Evolutionary conservation across 2,329 filamentous ascomycete genomes (phyloP), one percentile per base, ranked within the genome.

Genomic region (Colletotrichum sp.): DNA sequence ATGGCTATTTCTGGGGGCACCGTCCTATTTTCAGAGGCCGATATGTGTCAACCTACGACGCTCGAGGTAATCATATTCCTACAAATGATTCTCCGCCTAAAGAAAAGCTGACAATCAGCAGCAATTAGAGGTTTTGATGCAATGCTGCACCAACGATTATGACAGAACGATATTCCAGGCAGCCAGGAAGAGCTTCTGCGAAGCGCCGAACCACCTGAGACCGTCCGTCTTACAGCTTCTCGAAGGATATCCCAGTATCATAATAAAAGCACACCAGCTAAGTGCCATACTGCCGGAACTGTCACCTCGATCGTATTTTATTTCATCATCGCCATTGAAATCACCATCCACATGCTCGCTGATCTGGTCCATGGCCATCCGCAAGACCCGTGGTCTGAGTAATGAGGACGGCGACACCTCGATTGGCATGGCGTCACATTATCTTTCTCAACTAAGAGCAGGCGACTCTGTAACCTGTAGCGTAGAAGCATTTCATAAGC

Each of bases 191-290:
- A n/a, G 10, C 15, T 32, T 62, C 0, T 5, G 59, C 26, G 8
- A 8, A 5, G 12, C 59, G 3, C 18, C 9, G 1, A 26, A 15
- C 30, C 30, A 62, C 3, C 59, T 62, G 0, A 28, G 2, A 21
- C 59, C 59, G 26, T 62, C 59, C 1, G 6, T 62, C 0, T 62
- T 6, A 62, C 59, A 62, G 6, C 59, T 62, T 1, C 30, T 62
- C 26, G 0, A 62, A 5, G 59, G 0, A 5, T 62, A 62, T 62
- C 26, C 57, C 26, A 59, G 55, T 16, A 59, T 59, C 24, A 59
- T 9, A 0, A 26, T 59, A 0, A 0, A 32, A 30, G 10, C 18
- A 5, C 26, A 32, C 0, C 26, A 62, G 8, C 28, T 62, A 12
- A 62, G 59, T n/a, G 18, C 30, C 3, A 5, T 62, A 8, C 30